Base-by-base conservation (phyloP, 23 red algal species). In the Cyanidioschyzon merolae region DNA sequence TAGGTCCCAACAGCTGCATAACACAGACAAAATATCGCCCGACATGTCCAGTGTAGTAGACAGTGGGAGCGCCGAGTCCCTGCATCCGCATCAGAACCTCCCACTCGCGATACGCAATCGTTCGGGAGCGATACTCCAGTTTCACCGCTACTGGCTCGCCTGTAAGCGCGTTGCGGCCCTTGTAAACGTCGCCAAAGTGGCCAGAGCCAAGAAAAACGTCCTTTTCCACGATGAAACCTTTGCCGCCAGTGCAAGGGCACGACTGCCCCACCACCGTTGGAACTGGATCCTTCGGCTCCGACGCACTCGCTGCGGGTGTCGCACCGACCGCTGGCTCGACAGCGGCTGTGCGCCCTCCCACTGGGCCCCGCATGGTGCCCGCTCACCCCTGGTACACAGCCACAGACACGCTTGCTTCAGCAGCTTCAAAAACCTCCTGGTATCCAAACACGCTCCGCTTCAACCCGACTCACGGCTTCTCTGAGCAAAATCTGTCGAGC, bases 121-220 rank as follows among this genome's bases (percentile, higher is more conserved):
- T 87, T 58, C 92, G 87, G 39, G 85, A 89, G 24, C 92, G 85
- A 82, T 96, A 88, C 67, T 96, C 92, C 76, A 96, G 87, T 68
- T 96, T 96, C n/a, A 96, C 80, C 76, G 92, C 92, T 24, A 96
- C 92, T 58, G 89, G 89, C 41, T 88, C 68, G 21, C 41, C 45
- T 50, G 80, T 96, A 18, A 58, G 35, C 63, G 76, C 39, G 68
- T 96, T 83, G 59, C 80, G 75, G 58, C 87, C 92, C 75, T 80
- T 80, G 82, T 89, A 96, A 38, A 96, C 92, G 75, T 96, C 92
- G 37, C 92, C 92, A 79, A 96, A 96, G 74, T 96, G 92, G 17
- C 92, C 92, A 45, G 85, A 89, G 71, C 92, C 92, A 3, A 96
- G 86, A 83, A 71, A 71, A 39, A 50, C 58, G n/a, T 67, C 39